Conservation (phyloP, 345 rosid genomes). For the Noccaea bulbosa region DNA sequence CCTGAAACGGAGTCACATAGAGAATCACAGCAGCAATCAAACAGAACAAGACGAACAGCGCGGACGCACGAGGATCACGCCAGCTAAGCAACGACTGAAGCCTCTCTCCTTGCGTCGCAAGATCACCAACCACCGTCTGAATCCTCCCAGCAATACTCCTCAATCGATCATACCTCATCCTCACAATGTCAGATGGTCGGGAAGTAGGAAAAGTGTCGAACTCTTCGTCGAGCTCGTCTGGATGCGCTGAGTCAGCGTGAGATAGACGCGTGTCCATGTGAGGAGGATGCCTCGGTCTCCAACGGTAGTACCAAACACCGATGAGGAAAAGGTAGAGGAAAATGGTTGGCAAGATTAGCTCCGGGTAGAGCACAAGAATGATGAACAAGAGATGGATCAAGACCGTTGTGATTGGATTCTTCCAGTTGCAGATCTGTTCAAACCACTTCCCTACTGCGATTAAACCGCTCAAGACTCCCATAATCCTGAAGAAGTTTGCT, state of each 20-base stretch:
- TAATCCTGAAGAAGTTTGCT: constrained; percentile 90
- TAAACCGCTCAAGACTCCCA: constrained; percentile 72
- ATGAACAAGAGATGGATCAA: constrained; percentile 85
- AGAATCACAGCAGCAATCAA: constrained; percentile 76
- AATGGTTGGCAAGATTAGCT: constrained; percentile 84
- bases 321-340: constrained; percentile 91
- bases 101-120: constrained; percentile 96
- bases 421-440: constrained; percentile 94
- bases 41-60: constrained; percentile 81
- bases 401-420: constrained; percentile 81
- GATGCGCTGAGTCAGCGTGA: constrained; percentile 79
- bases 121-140: constrained; percentile 93
- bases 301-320: constrained; percentile 90
- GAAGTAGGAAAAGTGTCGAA: constrained; percentile 89
- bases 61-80: constrained; percentile 92
- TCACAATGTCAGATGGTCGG: constrained; percentile 66
- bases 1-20: constrained; percentile 90
- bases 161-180: constrained; percentile 86
- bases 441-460: constrained; percentile 94
- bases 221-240: constrained; percentile 92
- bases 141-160: constrained; percentile 93
- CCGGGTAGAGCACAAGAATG: constrained; percentile 85
- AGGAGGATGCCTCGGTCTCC: constrained; percentile 96
- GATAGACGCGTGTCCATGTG: constrained; percentile 97
- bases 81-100: constrained; percentile 86